These are phyloP conservation scores for Pythium insidiosum DNA, from an alignment of 352 stramenopile genomes.

Conservation along the genomic window DNA sequence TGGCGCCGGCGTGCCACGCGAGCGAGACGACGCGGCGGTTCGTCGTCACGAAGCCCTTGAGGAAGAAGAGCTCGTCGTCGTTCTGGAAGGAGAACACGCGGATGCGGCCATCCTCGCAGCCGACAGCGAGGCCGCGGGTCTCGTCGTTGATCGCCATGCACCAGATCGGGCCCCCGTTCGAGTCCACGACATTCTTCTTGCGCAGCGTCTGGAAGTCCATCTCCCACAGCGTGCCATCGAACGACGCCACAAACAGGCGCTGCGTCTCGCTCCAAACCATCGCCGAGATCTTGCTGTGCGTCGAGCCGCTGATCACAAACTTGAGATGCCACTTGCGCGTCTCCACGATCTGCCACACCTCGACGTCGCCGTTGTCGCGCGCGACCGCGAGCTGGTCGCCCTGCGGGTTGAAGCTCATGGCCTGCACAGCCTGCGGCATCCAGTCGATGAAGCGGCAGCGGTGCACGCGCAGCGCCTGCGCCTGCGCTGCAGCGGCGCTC, in stretches of 20 bases:
- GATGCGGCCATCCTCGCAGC: slow-evolving; percentile 88
- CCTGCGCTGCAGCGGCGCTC: background rate
- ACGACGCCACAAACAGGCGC: slow-evolving; percentile 59
- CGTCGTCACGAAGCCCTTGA: slow-evolving; percentile 76
- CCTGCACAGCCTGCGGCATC: slow-evolving; percentile 67
- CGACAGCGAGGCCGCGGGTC: slow-evolving; percentile 62
- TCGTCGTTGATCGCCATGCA: slow-evolving; percentile 69
- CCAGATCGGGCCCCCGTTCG: slow-evolving; percentile 86
- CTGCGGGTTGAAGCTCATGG: slow-evolving; percentile 42
- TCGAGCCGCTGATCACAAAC: slow-evolving; percentile 57
- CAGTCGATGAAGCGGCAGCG: slow-evolving; percentile 82
- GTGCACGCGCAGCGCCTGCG: slow-evolving; percentile 45
- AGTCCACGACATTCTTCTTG: slow-evolving; percentile 78
- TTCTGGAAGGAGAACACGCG: slow-evolving; percentile 78
- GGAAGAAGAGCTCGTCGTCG: slow-evolving; percentile 69
- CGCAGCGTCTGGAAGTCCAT: slow-evolving; percentile 61
- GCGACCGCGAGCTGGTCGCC: slow-evolving; percentile 66
- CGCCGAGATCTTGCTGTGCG: slow-evolving; percentile 59
- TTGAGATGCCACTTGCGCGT: slow-evolving; percentile 70
- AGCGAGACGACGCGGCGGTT: slow-evolving; percentile 73
- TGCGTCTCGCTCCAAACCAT: slow-evolving; percentile 40
- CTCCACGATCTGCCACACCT: slow-evolving; percentile 55
- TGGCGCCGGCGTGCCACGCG: slow-evolving; percentile 60
- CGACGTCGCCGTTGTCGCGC: slow-evolving; percentile 71
- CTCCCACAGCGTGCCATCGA: slow-evolving; percentile 77